A percentile compares a stretch with the other conserved stretches of the same genome.
phyloP scores from a whole-genome alignment of 2,329 filamentous ascomycete species.

The Lecanicillium sp. region DNA sequence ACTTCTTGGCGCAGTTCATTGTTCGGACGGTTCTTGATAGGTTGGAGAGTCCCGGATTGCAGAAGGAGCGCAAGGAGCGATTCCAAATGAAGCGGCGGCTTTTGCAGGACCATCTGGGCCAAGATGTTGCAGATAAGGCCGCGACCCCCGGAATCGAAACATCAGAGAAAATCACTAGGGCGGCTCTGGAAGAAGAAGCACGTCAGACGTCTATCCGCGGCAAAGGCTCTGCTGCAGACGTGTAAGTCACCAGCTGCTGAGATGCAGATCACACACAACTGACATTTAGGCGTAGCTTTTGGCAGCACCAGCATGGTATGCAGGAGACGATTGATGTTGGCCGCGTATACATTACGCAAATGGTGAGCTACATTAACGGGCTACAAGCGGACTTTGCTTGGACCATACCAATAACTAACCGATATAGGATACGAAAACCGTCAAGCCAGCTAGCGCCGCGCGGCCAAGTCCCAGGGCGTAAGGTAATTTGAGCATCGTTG shows the following conservation, averaged over 20 bases:
- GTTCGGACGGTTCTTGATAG: conserved; percentile 71
- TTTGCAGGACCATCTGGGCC: conserved; percentile 64
- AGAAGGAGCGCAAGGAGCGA: conserved; percentile 76
- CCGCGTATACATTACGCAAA: conserved; percentile 47
- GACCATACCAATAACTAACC: not conserved
- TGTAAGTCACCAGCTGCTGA: conserved; percentile 29
- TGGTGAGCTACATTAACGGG: conserved; percentile 20
- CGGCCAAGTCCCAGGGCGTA: conserved; percentile 2
- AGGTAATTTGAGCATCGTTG: not conserved
- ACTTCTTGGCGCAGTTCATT: conserved; percentile 68
- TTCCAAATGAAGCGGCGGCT: conserved; percentile 75
- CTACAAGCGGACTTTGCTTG: too few species aligned
- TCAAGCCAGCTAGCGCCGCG: conserved; percentile 1
- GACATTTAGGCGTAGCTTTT: conserved; percentile 42
- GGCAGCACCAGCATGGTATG: conserved; percentile 54
- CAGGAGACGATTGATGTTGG: conserved; percentile 53
- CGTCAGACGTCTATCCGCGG: conserved; percentile 43
- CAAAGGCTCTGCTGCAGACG: conserved; percentile 45
- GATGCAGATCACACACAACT: conserved; percentile 15
- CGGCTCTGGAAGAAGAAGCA: conserved; percentile 59
- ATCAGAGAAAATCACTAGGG: conserved; percentile 59
- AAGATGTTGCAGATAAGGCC: conserved; percentile 45
- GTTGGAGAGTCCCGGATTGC: conserved; percentile 77
- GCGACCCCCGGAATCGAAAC: conserved; percentile 41
- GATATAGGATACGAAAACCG: not conserved